Base-by-base conservation (phyloP, 352 stramenopile species). In the Paralagenidium karlingii region DNA sequence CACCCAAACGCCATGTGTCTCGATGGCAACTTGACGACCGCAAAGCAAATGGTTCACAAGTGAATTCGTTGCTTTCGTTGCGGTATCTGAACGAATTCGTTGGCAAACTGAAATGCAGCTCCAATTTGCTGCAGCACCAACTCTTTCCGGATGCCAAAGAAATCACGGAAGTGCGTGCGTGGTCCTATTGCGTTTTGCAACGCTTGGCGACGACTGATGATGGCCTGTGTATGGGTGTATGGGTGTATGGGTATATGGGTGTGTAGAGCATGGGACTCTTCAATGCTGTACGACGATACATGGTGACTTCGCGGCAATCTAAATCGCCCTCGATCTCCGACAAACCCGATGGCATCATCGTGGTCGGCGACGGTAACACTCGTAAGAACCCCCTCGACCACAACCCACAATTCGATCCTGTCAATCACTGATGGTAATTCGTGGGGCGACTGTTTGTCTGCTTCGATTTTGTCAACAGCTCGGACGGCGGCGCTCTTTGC, bases 41-140 rank as follows among this genome's bases (percentile, higher is more conserved):
- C n/a, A n/a, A n/a, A n/a, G n/a, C n/a, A n/a, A n/a, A n/a, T n/a
- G n/a, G n/a, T n/a, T n/a, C n/a, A n/a, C n/a, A n/a, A n/a, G 27
- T 34, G 8, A 1, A 30, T 3, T 45, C 53, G 25, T 58, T 53
- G 11, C 54, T 76, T 9, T 87, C 76, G 34, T 41, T 90, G 47
- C 73, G 76, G 9, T 90, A 90, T 43, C 54, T 90, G 46, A 77
- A 90, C 45, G 76, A 90, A 46, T 90, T 90, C 36, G 70, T 90
- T 24, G 70, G 68, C 43, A 77, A 82, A 41, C 37, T 90, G 40
- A 69, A 83, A 41, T 90, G 76, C 50, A 62, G 69, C 8, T 53
- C 76, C 22, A 53, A 60, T 8, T 45, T 90, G 30, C 63, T 90
- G 19, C 63, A 81, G 38, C 66, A 82, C 38, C 60, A 67, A 13